phyloP scores from a whole-genome alignment of 2,329 filamentous ascomycete genomes.

The Aaosphaeria pasadenensis region DNA sequence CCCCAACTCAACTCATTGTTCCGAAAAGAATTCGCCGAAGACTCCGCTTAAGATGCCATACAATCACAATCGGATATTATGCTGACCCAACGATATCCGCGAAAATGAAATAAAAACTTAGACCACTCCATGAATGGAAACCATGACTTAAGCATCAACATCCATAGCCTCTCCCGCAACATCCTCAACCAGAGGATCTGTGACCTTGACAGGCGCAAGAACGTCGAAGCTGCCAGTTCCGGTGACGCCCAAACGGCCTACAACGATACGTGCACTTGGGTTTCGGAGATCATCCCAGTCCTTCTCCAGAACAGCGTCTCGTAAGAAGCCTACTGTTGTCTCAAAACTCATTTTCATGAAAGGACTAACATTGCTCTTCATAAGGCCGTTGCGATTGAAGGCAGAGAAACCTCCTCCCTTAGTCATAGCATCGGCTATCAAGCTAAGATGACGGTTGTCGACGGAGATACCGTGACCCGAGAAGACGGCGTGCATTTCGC shows the following conservation, averaged over 20 bases:
- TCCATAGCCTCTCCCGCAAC: constrained; percentile 10
- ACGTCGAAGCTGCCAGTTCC: constrained; percentile 94
- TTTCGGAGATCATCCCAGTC: constrained; percentile 86
- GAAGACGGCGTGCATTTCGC: constrained; percentile 84
- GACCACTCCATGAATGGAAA: too few relatives aligned
- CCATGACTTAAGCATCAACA: constrained; percentile 4
- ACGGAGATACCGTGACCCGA: constrained; percentile 87
- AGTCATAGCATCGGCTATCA: constrained; percentile 99
- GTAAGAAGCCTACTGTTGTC: constrained; percentile 90
- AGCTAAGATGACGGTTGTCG: constrained; percentile 85
- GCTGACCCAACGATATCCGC: too few relatives aligned
- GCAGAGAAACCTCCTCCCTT: constrained; percentile 82
- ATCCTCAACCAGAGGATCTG: constrained; percentile 18
- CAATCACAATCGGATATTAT: too few relatives aligned
- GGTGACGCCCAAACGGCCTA: constrained; percentile 76
- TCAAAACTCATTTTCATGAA: constrained; percentile 99
- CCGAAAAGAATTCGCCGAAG: too few relatives aligned
- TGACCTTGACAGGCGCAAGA: constrained; percentile 43
- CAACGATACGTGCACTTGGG: constrained; percentile 83
- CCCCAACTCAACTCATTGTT: too few relatives aligned
- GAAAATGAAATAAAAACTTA: too few relatives aligned
- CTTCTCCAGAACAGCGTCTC: constrained; percentile 84
- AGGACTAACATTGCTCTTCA: constrained; percentile 80
- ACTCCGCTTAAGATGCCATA: too few relatives aligned
- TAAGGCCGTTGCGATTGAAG: constrained; percentile 85